A percentile compares a stretch with the other conserved stretches of the same genome.
Conservation (phyloP, 2,329 filamentous ascomycete species). For the Alternaria hordeiaustralica region DNA sequence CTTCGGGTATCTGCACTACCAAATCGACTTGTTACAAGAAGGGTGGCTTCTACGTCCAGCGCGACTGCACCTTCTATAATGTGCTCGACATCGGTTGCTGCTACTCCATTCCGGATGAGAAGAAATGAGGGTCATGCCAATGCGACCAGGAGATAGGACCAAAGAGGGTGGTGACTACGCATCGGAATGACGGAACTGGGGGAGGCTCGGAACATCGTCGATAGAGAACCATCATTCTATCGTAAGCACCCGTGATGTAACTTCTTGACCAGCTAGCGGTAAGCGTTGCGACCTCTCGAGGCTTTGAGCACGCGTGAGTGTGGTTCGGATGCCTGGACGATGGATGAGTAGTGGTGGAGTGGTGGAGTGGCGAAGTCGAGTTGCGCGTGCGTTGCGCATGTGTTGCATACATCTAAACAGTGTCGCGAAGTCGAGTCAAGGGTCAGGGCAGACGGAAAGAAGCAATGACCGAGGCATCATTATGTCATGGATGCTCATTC, state of each 20-base stretch:
- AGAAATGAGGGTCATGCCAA: conserved; percentile 3
- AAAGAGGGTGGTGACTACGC: not conserved
- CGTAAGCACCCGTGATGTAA: not conserved
- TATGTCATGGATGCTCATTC: conserved; percentile 15
- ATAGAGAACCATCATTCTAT: not conserved
- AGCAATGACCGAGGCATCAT: conserved; percentile 11
- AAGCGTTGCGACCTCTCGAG: not conserved
- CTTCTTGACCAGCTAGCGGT: not conserved
- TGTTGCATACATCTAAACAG: not conserved
- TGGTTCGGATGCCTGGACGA: not conserved
- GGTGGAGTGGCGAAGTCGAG: not conserved
- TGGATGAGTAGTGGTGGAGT: not conserved
- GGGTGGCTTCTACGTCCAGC: conserved; percentile 39
- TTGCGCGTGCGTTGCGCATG: not conserved
- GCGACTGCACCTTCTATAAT: conserved; percentile 40
- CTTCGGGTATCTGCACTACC: conserved; percentile 37
- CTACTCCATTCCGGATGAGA: conserved; percentile 33
- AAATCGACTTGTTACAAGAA: conserved; percentile 31
- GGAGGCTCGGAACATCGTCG: not conserved
- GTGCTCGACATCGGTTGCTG: conserved; percentile 40
- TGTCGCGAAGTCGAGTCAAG: not conserved
- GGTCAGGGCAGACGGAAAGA: conserved; percentile 4
- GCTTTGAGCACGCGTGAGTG: not conserved
- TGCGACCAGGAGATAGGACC: not conserved
- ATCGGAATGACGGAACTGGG: not conserved